A percentile compares a stretch with the other conserved stretches of the same genome.
These are phyloP conservation scores for Piloderma croceum DNA, from an alignment of 768 basidiomycete species.

Conservation along the genomic window DNA sequence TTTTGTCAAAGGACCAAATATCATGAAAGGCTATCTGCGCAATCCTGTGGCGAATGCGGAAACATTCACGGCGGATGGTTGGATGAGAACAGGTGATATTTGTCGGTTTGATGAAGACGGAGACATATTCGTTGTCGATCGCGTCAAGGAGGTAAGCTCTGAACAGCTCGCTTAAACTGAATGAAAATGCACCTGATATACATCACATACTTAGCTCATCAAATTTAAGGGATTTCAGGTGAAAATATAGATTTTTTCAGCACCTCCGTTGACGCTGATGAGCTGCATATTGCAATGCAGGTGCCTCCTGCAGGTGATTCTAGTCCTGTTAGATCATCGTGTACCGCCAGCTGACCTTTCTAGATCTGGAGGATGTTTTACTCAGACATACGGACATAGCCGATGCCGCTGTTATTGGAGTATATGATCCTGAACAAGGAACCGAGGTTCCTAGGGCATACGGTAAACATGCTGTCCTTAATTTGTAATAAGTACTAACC, in stretches of 20 bases:
- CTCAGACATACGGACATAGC: conserved; percentile 22
- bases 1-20: conserved; percentile 8
- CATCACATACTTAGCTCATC: too few relatives aligned
- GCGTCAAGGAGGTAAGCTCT: conserved; percentile 20
- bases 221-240: conserved; percentile 16
- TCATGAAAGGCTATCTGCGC: conserved; percentile 14
- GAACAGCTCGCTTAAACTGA: too few relatives aligned
- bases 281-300: too few relatives aligned
- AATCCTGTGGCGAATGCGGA: conserved; percentile 12
- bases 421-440: conserved; percentile 8
- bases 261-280: not conserved
- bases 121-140: conserved; percentile 10
- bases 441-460: conserved; percentile 15
- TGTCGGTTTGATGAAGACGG: conserved; percentile 6
- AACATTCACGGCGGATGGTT: conserved; percentile 12
- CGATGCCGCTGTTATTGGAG: conserved; percentile 26
- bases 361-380: conserved; percentile 27
- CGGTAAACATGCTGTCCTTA: conserved; percentile 14
- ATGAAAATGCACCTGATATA: too few relatives aligned
- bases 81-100: conserved; percentile 15
- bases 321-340: too few relatives aligned
- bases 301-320: conserved; percentile 30
- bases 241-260: not conserved
- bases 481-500: conserved; percentile 60
- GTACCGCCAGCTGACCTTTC: too few relatives aligned